Evolutionary conservation across 1,284 basidiomycete species (phyloP).

Genomic region (Phylloboletellus chloephorus): DNA sequence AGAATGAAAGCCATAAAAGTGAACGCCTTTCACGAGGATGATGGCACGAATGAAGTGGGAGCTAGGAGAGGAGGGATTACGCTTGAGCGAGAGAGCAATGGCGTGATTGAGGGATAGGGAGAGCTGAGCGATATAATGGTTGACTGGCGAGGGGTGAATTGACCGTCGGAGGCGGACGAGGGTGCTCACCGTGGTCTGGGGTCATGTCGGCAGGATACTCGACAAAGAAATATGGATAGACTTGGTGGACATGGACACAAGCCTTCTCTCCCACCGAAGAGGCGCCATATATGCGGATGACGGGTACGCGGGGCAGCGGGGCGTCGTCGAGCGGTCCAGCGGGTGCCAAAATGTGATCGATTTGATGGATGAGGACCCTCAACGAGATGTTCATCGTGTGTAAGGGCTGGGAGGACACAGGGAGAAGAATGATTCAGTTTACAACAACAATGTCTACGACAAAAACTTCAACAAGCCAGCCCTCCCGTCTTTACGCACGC

Average conservation of each 20-base stretch:
- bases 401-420: no score
- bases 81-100: conserved; percentile 65
- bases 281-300: conserved; percentile 84
- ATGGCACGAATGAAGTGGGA: conserved; percentile 66
- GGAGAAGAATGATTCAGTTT: no score
- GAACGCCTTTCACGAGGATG: conserved; percentile 87
- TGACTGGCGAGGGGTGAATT: conserved; percentile 43
- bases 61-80: conserved; percentile 50
- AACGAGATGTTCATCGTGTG: conserved; percentile 34
- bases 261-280: conserved; percentile 75
- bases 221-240: conserved; percentile 75
- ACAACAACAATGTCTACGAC: no score
- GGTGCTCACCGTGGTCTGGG: conserved; percentile 40
- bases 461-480: no score
- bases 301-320: conserved; percentile 60
- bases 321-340: conserved; percentile 63
- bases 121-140: conserved; percentile 60
- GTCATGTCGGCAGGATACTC: conserved; percentile 61
- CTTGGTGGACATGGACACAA: conserved; percentile 89
- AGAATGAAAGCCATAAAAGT: conserved; percentile 93
- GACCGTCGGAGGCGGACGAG: neutral
- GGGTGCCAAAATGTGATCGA: conserved; percentile 55
- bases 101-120: conserved; percentile 74
- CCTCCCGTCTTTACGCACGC: no score
- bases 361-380: conserved; percentile 58